Percentiles rank a stretch among this genome's conserved stretches.
phyloP scores from a whole-genome alignment of 805 yeast species.

The Hanseniaspora meyeri region DNA sequence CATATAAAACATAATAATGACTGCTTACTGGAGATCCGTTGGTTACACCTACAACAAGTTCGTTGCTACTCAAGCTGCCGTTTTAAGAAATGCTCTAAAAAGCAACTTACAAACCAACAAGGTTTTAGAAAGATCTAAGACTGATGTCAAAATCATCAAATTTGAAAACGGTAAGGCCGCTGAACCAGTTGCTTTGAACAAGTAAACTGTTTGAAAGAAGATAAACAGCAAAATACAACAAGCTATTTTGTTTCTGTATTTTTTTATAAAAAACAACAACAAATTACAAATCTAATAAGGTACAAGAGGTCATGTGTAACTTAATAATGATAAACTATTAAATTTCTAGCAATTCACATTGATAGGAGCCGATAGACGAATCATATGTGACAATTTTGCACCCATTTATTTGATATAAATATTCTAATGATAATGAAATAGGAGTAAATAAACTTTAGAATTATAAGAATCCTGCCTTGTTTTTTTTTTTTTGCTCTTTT shows the following conservation, averaged over 20 bases:
- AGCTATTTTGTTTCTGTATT: background rate
- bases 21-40: slow-evolving; percentile 52
- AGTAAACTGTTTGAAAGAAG: slow-evolving; percentile 13
- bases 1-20: slow-evolving; percentile 29
- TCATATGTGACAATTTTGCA: background rate
- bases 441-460: background rate
- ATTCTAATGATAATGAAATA: slow-evolving; percentile 2
- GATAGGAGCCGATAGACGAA: background rate
- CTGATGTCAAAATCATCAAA: slow-evolving; percentile 63
- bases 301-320: background rate
- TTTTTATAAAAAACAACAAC: background rate
- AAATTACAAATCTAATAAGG: too few relatives aligned
- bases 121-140: slow-evolving; percentile 51
- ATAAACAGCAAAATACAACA: background rate
- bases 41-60: slow-evolving; percentile 72
- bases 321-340: background rate
- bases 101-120: slow-evolving; percentile 67
- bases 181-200: slow-evolving; percentile 29
- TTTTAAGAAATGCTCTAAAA: slow-evolving; percentile 79
- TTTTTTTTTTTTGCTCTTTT: background rate
- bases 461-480: background rate
- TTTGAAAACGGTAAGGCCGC: slow-evolving; percentile 49
- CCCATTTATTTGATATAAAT: background rate
- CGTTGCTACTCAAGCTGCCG: slow-evolving; percentile 78
- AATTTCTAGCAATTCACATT: too few relatives aligned